Evolutionary conservation across 805 yeast species (phyloP), one percentile per base, ranked within the genome.

Genomic region (Metschnikowia matae): DNA sequence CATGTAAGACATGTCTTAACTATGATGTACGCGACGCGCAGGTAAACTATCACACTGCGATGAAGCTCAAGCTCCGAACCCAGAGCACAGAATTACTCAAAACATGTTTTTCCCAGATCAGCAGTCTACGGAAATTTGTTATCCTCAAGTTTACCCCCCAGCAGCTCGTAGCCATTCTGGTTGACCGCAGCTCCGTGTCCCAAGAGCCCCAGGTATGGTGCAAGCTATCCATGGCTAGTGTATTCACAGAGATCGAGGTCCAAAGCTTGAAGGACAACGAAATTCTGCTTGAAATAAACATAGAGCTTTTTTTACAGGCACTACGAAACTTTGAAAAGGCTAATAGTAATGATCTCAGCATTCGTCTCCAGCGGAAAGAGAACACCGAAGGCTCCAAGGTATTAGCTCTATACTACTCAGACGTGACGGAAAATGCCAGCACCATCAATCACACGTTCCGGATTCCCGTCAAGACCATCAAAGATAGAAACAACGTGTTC

Each of bases 171-270:
- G 73, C 83, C 13, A 77, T 84, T 4, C 80, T 83, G 55, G 73
- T 65, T 15, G 62, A 67, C 50, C 63, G 58, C 23, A 60, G 78
- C 1, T 71, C 78, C 7, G 56, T 74, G 26, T 70, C 75, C 40
- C 69, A 62, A 36, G 85, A 83, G 51, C 88, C 89, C 2, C 88
- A 83, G 54, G 79, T 82, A 2, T 85, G 89, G 89, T 77, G 85
- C 55, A 80, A 79, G 52, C 59, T 85, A 13, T 69, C 75, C 15
- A 71, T 69, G 62, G 48, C 60, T 2, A 66, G 72, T 13, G 61
- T 82, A 36, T 78, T 84, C 69, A 72, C 71, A 55, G 66, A 71
- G 39, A 73, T 79, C 38, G 82, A 79, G 52, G 73, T 82, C 33
- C 75, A 71, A 46, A 79, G 85, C 41, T 57, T 74, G 1, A 67